Conservation (phyloP, 2,329 filamentous ascomycete genomes). For the Thielaviopsis ethacetica region DNA sequence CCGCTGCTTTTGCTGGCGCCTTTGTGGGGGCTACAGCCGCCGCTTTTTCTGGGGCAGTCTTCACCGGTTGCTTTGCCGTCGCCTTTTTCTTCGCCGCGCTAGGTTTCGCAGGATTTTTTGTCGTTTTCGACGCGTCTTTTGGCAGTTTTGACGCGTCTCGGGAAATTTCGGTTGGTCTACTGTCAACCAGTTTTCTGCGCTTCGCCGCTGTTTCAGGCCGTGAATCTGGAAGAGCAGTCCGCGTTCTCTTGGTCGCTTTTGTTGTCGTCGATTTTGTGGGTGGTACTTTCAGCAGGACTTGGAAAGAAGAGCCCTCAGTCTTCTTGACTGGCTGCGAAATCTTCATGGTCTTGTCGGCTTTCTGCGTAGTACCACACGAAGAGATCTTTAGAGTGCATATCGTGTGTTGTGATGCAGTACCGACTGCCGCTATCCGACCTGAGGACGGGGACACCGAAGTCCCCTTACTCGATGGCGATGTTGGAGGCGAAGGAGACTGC, state of each 20-base stretch:
- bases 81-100: neutral
- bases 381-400: neutral
- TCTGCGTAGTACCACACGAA: neutral
- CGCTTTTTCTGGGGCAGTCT: neutral
- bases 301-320: slow-evolving; percentile 5
- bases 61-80: neutral
- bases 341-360: neutral
- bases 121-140: slow-evolving; percentile 46
- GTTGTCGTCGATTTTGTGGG: neutral
- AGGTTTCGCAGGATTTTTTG: slow-evolving; percentile 42
- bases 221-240: slow-evolving; percentile 6
- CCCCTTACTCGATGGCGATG: slow-evolving; percentile 12
- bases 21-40: neutral
- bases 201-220: neutral
- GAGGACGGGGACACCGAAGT: neutral
- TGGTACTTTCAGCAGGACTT: neutral
- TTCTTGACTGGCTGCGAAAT: neutral
- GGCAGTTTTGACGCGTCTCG: slow-evolving; percentile 17
- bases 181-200: slow-evolving; percentile 3
- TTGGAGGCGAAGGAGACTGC: slow-evolving; percentile 33
- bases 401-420: neutral
- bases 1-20: neutral
- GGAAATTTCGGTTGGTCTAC: neutral
- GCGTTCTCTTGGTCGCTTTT: slow-evolving; percentile 3
- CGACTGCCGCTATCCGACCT: neutral